phyloP scores from a whole-genome alignment of 441 rosid genomes.

The Adansonia gregorii region DNA sequence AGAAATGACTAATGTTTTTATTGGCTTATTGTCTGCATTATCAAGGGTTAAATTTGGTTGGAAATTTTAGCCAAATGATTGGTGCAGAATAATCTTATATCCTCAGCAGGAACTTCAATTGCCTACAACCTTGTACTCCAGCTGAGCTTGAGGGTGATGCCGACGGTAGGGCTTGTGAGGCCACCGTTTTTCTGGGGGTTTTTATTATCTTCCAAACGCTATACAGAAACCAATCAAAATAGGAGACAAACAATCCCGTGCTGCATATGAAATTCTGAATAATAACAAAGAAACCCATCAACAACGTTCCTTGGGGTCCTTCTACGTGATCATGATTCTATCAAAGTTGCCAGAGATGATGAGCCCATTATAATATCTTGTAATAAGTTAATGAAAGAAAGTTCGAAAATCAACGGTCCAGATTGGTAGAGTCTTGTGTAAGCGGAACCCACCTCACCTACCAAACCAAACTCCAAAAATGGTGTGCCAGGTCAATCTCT shows the following conservation, averaged over 20 bases:
- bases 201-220: slow-evolving; percentile 11
- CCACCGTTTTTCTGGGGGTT: slow-evolving; percentile 1
- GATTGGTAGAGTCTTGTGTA: background rate
- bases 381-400: background rate
- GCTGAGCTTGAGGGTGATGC: background rate
- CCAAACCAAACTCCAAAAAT: slow-evolving; percentile 11
- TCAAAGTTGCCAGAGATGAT: background rate
- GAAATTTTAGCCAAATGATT: slow-evolving; percentile 1
- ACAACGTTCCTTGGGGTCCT: background rate
- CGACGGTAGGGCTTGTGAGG: slow-evolving; percentile 20
- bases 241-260: slow-evolving; percentile 2
- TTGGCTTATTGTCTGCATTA: background rate
- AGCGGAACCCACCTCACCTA: background rate
- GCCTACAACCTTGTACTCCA: background rate
- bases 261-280: background rate
- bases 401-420: background rate
- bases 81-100: slow-evolving; percentile 23
- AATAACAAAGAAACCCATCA: background rate
- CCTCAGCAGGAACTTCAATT: slow-evolving; percentile 16
- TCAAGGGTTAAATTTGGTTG: slow-evolving; percentile 3
- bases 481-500: background rate
- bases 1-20: background rate
- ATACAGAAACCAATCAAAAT: background rate
- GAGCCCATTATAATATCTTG: background rate
- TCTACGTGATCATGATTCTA: background rate